A percentile compares a stretch with the other conserved stretches of the same genome.
These are phyloP conservation scores for Lasiodiplodia citricola DNA, from an alignment of 2,329 filamentous ascomycete species.

Conservation along the genomic window DNA sequence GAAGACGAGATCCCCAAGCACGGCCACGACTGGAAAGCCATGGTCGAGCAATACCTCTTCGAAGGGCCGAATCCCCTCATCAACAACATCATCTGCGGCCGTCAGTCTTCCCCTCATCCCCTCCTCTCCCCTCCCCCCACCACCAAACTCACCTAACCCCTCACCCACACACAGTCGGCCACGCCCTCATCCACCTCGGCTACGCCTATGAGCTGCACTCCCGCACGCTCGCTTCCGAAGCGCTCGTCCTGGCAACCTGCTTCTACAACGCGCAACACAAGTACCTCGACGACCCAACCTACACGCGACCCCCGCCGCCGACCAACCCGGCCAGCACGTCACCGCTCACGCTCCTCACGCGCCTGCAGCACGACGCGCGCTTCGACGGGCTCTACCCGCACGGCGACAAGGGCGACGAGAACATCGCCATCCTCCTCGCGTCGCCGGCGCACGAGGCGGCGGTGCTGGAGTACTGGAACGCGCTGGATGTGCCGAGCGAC, in stretches of 20 bases:
- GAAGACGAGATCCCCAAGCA: constrained; percentile 83
- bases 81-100: constrained; percentile 77
- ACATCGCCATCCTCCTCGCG: constrained; percentile 71
- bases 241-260: constrained; percentile 70
- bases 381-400: constrained; percentile 69
- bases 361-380: constrained; percentile 69
- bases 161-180: constrained; percentile 66
- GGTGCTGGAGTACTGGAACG: constrained; percentile 88
- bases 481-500: constrained; percentile 68
- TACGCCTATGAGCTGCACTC: constrained; percentile 90
- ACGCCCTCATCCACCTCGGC: constrained; percentile 90
- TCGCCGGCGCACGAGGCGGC: constrained; percentile 65
- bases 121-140: not conserved
- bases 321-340: constrained; percentile 55
- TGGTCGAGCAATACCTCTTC: constrained; percentile 78
- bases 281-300: constrained; percentile 73
- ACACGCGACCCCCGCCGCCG: constrained; percentile 68
- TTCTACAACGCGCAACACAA: constrained; percentile 64
- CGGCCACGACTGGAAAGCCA: constrained; percentile 82
- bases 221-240: constrained; percentile 86
- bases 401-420: constrained; percentile 59
- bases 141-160: not conserved
- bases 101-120: constrained; percentile 52
- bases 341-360: constrained; percentile 71
- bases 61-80: constrained; percentile 76